A percentile compares a stretch with the other conserved stretches of the same genome.
Conservation (phyloP, 805 yeast genomes). For the Schwanniomyces polymorphus region DNA sequence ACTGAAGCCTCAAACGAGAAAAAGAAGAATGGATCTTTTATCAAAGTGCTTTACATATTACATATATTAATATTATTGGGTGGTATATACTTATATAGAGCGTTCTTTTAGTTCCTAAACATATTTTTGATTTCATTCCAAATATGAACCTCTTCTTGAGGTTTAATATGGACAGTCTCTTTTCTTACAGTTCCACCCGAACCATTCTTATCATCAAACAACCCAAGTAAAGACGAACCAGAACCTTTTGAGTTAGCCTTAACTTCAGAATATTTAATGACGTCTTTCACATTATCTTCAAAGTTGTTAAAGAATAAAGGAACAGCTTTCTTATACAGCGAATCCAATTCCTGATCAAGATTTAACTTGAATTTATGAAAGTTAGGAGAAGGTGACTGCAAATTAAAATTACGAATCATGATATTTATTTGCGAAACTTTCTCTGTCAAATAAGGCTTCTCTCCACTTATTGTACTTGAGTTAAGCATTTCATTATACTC, state of each 20-base stretch:
- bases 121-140: slow-evolving; percentile 32
- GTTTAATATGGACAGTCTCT: slow-evolving; percentile 1
- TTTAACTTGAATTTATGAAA: slow-evolving; percentile 39
- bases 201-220: slow-evolving; percentile 3
- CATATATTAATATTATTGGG: slow-evolving; percentile 7
- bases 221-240: not conserved
- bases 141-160: slow-evolving; percentile 18
- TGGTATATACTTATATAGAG: slow-evolving; percentile 6
- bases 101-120: slow-evolving; percentile 13
- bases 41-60: slow-evolving; percentile 6
- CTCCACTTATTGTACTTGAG: not conserved
- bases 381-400: slow-evolving; percentile 37
- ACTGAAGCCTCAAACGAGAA: not conserved
- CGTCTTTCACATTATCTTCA: slow-evolving; percentile 8
- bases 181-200: slow-evolving; percentile 8
- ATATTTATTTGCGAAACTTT: slow-evolving; percentile 21
- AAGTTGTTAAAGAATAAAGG: slow-evolving; percentile 11
- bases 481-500: not conserved
- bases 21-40: slow-evolving; percentile 12
- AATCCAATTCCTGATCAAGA: slow-evolving; percentile 23
- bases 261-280: not conserved
- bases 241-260: not conserved
- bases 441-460: slow-evolving; percentile 18
- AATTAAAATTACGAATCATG: slow-evolving; percentile 32
- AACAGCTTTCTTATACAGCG: slow-evolving; percentile 15